A percentile compares a stretch with the other conserved stretches of the same genome.
Evolutionary conservation across 1,284 basidiomycete species (phyloP).

Genomic region (Leccinum fallax): DNA sequence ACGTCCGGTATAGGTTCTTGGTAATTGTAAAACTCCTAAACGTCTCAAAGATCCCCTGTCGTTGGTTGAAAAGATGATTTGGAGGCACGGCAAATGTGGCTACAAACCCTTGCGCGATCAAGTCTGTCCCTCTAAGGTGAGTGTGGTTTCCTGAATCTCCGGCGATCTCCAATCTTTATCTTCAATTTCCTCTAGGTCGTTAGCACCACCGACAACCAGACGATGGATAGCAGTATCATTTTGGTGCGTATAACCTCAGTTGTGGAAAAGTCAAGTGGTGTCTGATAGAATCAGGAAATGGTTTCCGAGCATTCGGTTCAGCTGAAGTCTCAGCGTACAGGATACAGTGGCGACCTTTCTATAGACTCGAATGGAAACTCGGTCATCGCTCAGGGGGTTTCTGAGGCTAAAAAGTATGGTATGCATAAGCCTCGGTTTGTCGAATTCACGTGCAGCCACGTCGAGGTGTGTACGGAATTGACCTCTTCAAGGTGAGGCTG

Average conservation of each 20-base stretch:
- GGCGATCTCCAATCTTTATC: not conserved
- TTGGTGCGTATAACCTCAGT: slow-evolving; percentile 44
- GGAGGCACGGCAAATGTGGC: slow-evolving; percentile 69
- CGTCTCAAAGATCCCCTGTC: slow-evolving; percentile 59
- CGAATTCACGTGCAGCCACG: slow-evolving; percentile 69
- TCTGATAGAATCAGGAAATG: slow-evolving; percentile 53
- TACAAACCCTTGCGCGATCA: slow-evolving; percentile 69
- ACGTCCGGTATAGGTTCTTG: slow-evolving; percentile 40
- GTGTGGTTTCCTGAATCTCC: slow-evolving; percentile 4
- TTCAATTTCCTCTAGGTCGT: slow-evolving; percentile 27
- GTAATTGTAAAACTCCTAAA: slow-evolving; percentile 69
- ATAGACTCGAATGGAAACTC: slow-evolving; percentile 51
- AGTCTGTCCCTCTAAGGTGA: slow-evolving; percentile 76
- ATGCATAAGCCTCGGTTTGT: slow-evolving; percentile 74
- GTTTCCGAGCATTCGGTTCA: slow-evolving; percentile 69
- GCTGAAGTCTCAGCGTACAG: slow-evolving; percentile 51
- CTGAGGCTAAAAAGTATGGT: slow-evolving; percentile 48
- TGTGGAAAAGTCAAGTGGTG: not conserved
- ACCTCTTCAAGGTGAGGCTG: not conserved
- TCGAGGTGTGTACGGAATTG: slow-evolving; percentile 48
- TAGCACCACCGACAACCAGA: slow-evolving; percentile 34
- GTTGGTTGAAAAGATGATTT: slow-evolving; percentile 63
- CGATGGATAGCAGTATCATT: slow-evolving; percentile 57
- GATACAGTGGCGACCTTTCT: slow-evolving; percentile 40
- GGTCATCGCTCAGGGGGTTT: slow-evolving; percentile 44